Conservation (phyloP, 768 basidiomycete genomes). For the Mycena maculata region DNA sequence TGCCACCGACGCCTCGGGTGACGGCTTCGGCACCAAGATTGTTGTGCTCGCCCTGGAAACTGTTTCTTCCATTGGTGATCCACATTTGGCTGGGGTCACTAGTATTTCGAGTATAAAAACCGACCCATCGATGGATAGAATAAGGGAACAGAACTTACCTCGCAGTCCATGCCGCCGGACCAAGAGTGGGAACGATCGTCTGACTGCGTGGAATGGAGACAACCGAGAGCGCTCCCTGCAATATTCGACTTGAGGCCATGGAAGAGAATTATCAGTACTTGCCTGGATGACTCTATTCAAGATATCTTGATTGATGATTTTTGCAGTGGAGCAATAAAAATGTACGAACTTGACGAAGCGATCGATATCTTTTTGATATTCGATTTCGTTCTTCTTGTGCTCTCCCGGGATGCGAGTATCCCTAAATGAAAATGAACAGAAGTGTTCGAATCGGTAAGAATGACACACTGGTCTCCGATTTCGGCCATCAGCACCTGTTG, state of each 20-base stretch:
- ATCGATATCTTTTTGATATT: slow-evolving; percentile 49
- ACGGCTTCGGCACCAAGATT: slow-evolving; percentile 17
- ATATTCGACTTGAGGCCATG: neutral
- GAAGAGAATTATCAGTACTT: neutral
- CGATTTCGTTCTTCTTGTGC: slow-evolving; percentile 49
- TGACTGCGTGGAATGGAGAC: slow-evolving; percentile 12
- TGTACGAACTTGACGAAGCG: slow-evolving; percentile 37
- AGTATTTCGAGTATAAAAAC: neutral
- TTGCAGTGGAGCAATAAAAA: neutral
- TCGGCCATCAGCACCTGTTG: slow-evolving; percentile 34
- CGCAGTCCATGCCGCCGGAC: slow-evolving; percentile 15
- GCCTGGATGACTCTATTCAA: slow-evolving; percentile 6
- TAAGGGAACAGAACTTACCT: neutral
- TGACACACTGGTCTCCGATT: slow-evolving; percentile 34
- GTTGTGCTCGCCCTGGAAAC: neutral
- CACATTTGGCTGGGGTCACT: neutral
- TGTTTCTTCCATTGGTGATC: slow-evolving; percentile 11
- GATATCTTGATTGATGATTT: neutral
- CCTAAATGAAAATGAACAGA: neutral
- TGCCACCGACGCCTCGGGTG: slow-evolving; percentile 12
- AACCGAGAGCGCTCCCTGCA: slow-evolving; percentile 11
- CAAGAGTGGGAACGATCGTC: neutral
- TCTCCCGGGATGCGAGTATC: slow-evolving; percentile 8
- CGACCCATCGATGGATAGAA: neutral
- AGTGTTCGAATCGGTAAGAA: slow-evolving; percentile 11